Evolutionary conservation across 345 rosid species (phyloP).

Genomic region (Rhizophora apiculata): DNA sequence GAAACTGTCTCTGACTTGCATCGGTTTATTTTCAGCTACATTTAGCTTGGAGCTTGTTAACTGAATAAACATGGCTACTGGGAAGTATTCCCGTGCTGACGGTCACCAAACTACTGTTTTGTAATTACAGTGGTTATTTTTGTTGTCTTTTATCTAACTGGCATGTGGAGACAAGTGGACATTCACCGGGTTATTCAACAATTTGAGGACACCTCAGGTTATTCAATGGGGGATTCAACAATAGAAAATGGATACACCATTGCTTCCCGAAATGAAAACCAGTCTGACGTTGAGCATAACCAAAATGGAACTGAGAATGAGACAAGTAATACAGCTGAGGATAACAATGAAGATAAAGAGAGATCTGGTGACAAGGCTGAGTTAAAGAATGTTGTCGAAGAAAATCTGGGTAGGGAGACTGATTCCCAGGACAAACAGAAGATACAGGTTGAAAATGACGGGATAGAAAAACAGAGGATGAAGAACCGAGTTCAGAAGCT

Average conservation of each 20-base stretch:
- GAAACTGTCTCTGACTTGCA: background rate
- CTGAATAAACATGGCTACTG: constrained; percentile 10
- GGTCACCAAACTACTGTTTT: constrained; percentile 1
- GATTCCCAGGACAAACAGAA: constrained; percentile 35
- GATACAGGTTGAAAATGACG: constrained; percentile 21
- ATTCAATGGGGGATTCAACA: background rate
- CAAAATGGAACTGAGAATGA: constrained; percentile 20
- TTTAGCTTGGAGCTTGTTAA: background rate
- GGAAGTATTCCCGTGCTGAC: constrained; percentile 19
- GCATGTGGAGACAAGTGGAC: background rate
- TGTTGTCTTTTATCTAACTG: background rate
- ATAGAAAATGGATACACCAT: background rate
- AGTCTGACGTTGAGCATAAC: constrained; percentile 17
- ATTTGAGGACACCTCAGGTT: background rate
- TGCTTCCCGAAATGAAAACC: constrained; percentile 8
- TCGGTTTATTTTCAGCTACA: constrained; percentile 3
- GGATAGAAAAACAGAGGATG: constrained; percentile 25
- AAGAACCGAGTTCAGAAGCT: constrained; percentile 3
- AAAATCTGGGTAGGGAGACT: constrained; percentile 11
- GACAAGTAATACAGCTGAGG: constrained; percentile 1
- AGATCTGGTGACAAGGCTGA: constrained; percentile 18
- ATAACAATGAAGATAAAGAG: constrained; percentile 11
- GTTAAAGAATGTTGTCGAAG: constrained; percentile 19
- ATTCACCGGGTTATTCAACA: background rate
- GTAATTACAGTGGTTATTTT: background rate